Conservation (phyloP, 2,329 filamentous ascomycete species). For the Pseudogymnoascus sp. region DNA sequence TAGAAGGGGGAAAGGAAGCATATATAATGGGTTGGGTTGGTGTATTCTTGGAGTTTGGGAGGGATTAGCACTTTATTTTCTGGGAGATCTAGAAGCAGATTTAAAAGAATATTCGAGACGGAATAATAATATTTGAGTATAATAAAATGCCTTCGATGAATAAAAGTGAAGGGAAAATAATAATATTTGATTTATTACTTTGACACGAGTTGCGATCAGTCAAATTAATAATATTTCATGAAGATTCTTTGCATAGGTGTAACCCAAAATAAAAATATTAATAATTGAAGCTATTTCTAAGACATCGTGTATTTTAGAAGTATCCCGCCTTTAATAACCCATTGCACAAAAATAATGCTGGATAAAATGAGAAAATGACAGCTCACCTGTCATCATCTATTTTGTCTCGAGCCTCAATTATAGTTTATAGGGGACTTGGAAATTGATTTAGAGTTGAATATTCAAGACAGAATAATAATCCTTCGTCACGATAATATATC, state of each 20-base stretch:
- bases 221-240: neutral
- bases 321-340: too few species aligned
- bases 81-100: neutral
- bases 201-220: too few species aligned
- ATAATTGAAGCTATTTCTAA: neutral
- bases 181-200: too few species aligned
- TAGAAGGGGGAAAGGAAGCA: neutral
- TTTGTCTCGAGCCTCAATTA: too few species aligned
- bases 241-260: neutral
- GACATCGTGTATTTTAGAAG: neutral
- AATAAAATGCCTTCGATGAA: neutral
- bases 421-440: too few species aligned
- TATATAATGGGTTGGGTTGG: neutral
- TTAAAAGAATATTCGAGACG: neutral
- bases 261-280: too few species aligned
- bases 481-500: too few species aligned
- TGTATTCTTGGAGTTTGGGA: neutral
- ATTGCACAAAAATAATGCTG: too few species aligned
- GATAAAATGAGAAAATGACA: too few species aligned
- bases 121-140: neutral
- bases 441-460: too few species aligned
- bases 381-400: too few species aligned
- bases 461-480: too few species aligned
- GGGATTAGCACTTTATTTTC: neutral
- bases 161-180: neutral